Evolutionary conservation across 305 asterid species (phyloP), one percentile per base, ranked within the genome.

Genomic region (Coffea humblotiana): DNA sequence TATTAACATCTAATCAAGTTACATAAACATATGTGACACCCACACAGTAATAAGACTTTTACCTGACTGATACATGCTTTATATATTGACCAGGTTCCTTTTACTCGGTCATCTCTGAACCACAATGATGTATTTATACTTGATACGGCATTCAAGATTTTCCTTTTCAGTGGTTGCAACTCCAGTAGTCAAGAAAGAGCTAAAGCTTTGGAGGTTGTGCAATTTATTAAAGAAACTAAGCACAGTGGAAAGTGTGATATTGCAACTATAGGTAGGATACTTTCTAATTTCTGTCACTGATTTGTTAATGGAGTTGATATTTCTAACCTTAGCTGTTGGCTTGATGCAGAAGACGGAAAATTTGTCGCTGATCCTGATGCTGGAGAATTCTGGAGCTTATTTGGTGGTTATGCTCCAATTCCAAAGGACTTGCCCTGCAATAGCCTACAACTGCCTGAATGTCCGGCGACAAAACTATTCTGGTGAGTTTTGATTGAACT

Each of bases 361-460:
- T 87, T 94, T 78, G 93, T 92, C 87, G 97, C 97, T 76, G 98
- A 94, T 91, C 92, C 97, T 43, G 98, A 93, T 74, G 92, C 91
- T 19, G 98, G 98, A 77, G 98, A 94, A 77, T 94, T 94, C 87
- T 94, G 98, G 98, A 91, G 93, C 86, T 85, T 93, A 80, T 94
- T 94, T 88, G 98, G 98, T 82, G 98, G 98, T 63, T 94, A 91
- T 90, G 98, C 98, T 81, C 98, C 98, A 71, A 95, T 94, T 79
- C 96, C 98, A 11, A 89, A 89, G 89, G 92, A 89, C 83, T 49
- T 88, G 37, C 51, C 87, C 66, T 75, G 82, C 21, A 88, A 86
- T 77, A 87, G 25, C 80, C 80, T 80, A 84, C 82, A 82, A 78
- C 81, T 79, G 68, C 37, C 71, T 75, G 72, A 77, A 6, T 35